Evolutionary conservation across 2,329 filamentous ascomycete species (phyloP).

Genomic region (Trichothecium sympodiale): DNA sequence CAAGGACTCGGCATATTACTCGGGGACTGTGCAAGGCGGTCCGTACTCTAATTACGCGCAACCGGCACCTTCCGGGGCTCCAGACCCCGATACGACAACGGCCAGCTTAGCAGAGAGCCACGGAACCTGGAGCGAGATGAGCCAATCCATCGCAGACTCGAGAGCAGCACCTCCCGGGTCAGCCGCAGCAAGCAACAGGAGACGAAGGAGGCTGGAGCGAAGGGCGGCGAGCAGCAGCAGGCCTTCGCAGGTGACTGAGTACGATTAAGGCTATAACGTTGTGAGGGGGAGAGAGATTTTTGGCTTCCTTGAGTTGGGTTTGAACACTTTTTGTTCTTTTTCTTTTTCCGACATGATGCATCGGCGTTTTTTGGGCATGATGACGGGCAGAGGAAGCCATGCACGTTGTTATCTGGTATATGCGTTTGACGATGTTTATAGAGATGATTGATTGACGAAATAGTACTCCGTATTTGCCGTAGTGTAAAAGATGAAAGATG

Average conservation of each 20-base stretch:
- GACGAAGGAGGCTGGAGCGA: slow-evolving; percentile 44
- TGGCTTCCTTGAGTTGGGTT: slow-evolving; percentile 2
- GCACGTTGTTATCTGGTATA: not conserved
- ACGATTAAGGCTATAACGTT: no score
- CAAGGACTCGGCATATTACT: slow-evolving; percentile 54
- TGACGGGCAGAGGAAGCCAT: no score
- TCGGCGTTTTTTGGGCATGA: no score
- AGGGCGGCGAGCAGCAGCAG: slow-evolving; percentile 28
- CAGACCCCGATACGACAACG: slow-evolving; percentile 27
- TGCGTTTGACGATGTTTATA: slow-evolving; percentile 3
- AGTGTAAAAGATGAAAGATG: no score
- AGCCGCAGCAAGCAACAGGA: slow-evolving; percentile 34
- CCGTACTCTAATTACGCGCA: slow-evolving; percentile 13
- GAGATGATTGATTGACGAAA: not conserved
- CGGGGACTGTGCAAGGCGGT: slow-evolving; percentile 20
- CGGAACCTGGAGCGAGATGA: slow-evolving; percentile 43
- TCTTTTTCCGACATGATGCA: slow-evolving; percentile 3
- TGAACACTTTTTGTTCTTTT: not conserved
- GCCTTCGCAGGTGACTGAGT: slow-evolving; percentile 9
- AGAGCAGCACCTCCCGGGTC: slow-evolving; percentile 18
- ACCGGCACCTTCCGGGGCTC: slow-evolving; percentile 31
- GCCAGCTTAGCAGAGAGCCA: slow-evolving; percentile 40
- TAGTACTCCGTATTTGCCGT: no score
- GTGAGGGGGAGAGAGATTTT: slow-evolving; percentile 3
- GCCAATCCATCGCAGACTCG: slow-evolving; percentile 27